Base-by-base conservation (phyloP, 768 basidiomycete genomes). In the Panaeolus cyanescens region DNA sequence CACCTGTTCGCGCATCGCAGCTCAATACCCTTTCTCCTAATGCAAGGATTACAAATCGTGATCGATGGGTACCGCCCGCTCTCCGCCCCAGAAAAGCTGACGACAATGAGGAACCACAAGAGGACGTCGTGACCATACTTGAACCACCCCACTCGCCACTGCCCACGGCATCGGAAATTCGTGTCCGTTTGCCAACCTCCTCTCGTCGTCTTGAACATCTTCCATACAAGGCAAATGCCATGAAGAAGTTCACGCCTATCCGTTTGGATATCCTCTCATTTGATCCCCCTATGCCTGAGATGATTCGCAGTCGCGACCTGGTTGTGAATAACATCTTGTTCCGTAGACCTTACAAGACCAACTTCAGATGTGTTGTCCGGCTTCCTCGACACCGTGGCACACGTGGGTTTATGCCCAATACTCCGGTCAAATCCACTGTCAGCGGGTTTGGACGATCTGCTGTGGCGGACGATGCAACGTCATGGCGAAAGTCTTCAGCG, bases 211-310 rank as follows among this genome's bases (percentile, higher is more conserved):
- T 82, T 19, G 85, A 83, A 20, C 73, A 79, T 8, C 66, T 89
- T 13, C 72, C 77, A 37, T 82, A 76, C 61, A 87, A 88, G 66
- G 54, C 85, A 15, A 70, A 77, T 34, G 64, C 77, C 32, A 80
- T 82, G 62, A 80, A 74, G 56, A 77, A 72, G 55, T 70, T 73
- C 17, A 67, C 72, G 32, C 77, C 73, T 28, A 67, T 83, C 30
- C 84, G 88, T 40, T 81, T 84, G 75, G 91, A 93, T 57, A 81
- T 87, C 28, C 76, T 90, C 30, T 88, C 89, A 2, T 91, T 88
- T 74, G 83, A 86, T 32, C 91, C 92, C 56, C 88, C 89, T 17
- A 80, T 89, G 13, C 83, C 84, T 59, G 86, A 84, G 54, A 88
- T 88, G 85, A 83, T 65, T 56, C 82, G 75, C 40, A 25, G 4